Evolutionary conservation across 2,329 filamentous ascomycete genomes (phyloP), one percentile per base, ranked within the genome.

Genomic region (Xenoacremonium recifei): DNA sequence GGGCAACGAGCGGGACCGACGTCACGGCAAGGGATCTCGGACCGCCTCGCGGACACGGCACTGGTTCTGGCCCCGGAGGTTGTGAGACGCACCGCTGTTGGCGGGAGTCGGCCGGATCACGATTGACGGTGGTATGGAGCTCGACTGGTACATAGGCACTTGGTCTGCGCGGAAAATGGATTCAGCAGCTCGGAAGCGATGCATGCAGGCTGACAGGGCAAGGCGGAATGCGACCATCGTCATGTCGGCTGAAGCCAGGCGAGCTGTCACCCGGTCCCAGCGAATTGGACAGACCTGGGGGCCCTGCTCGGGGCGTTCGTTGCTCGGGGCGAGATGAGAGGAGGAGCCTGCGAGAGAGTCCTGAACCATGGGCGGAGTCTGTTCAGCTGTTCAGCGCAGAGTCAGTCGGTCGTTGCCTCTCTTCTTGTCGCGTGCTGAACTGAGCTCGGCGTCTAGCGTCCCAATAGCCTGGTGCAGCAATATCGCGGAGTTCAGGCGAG

Each of bases 201-300:
- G n/a, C n/a, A n/a, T n/a, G n/a, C n/a, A n/a, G 21, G 40, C 37
- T 33, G 47, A 50, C 49, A 54, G 44, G 53, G 53, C 44, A 43
- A 21, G 30, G 47, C n/a, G n/a, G n/a, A n/a, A n/a, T n/a, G 30
- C 40, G 42, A 42, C 35, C 46, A 57, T 51, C 55, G 46, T 54
- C 50, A 57, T 57, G 44, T 57, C 54, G 54, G 52, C 47, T 57
- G 37, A 43, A n/a, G 37, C 54, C 50, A 57, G 54, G 54, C 52
- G 54, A 57, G 54, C 54, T 52, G 50, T 44, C 45, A 55, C 39
- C 40, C 46, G 46, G 54, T 54, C 52, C 54, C 54, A 46, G 49
- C 44, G 47, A 53, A 39, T 54, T 57, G 54, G 54, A 37, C 45
- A 39, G 50, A 37, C 32, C 54, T 37, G 31, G 52, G 54, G 40